Conservation (phyloP, 305 asterid species). For the Fraxinus baroniana region DNA sequence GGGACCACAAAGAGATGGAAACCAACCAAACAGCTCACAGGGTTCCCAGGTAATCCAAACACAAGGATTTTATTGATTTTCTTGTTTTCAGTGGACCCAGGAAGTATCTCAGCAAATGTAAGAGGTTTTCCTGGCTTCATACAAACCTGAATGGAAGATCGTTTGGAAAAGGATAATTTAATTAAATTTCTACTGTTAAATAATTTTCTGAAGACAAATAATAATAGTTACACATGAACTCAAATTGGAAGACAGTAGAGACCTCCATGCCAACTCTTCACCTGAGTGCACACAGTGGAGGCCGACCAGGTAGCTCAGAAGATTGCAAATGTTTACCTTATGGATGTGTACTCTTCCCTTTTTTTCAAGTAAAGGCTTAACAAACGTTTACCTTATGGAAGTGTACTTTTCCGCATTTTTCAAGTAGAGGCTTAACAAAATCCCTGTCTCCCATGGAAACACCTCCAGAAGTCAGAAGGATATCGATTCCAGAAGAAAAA, state of each 20-base stretch:
- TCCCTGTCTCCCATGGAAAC: constrained; percentile 99
- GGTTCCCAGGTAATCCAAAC: constrained; percentile 97
- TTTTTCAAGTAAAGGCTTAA: constrained; percentile 80
- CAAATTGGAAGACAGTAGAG: background rate
- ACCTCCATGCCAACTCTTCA: constrained; percentile 4
- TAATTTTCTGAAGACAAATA: constrained; percentile 8
- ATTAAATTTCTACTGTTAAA: constrained; percentile 1
- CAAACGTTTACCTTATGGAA: constrained; percentile 81
- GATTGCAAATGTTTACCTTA: background rate
- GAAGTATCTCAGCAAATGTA: constrained; percentile 77
- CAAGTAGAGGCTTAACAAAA: constrained; percentile 82
- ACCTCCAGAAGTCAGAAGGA: constrained; percentile 90
- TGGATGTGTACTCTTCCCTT: constrained; percentile 1
- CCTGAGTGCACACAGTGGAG: constrained; percentile 8
- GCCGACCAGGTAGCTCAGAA: constrained; percentile 16
- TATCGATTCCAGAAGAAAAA: constrained; percentile 68
- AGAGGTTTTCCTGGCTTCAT: constrained; percentile 98
- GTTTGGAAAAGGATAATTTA: background rate
- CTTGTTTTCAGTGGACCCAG: constrained; percentile 37
- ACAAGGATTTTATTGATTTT: constrained; percentile 65
- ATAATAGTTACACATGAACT: background rate
- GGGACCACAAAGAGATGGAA: constrained; percentile 92
- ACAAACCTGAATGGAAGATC: constrained; percentile 54
- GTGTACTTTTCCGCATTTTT: constrained; percentile 62
- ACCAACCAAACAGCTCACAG: constrained; percentile 93